Conservation (phyloP, 257 asterid species). For the Prunella vulgaris region DNA sequence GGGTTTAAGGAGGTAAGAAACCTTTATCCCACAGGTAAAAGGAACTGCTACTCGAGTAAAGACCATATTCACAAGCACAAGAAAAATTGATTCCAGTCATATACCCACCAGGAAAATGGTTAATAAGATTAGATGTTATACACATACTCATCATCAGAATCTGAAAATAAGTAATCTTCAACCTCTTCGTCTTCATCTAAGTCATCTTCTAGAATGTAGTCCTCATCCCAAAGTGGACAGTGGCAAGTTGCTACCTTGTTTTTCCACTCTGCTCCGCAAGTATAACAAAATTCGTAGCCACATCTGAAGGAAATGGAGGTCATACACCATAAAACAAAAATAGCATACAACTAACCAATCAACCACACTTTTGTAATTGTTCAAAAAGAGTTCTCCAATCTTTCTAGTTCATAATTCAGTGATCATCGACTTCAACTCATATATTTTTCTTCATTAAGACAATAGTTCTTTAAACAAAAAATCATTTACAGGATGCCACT, state of each 20-base stretch:
- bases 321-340: no score
- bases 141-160: conserved; percentile 14
- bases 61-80: conserved; percentile 11
- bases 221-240: conserved; percentile 73
- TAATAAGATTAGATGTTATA: neutral
- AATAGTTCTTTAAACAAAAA: neutral
- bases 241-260: conserved; percentile 55
- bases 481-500: neutral
- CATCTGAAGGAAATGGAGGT: conserved; percentile 63
- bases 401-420: neutral
- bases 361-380: neutral
- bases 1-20: neutral
- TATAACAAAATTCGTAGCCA: conserved; percentile 74
- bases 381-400: neutral
- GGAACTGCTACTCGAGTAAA: neutral
- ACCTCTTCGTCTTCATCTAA: conserved; percentile 15
- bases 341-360: neutral
- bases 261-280: conserved; percentile 79
- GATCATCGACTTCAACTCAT: neutral
- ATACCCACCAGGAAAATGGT: neutral
- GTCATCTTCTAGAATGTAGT: conserved; percentile 29
- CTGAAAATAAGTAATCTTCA: conserved; percentile 10
- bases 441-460: no score
- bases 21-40: neutral
- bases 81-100: neutral